Conservation (phyloP, 768 basidiomycete species). For the Rubroboletus satanas region DNA sequence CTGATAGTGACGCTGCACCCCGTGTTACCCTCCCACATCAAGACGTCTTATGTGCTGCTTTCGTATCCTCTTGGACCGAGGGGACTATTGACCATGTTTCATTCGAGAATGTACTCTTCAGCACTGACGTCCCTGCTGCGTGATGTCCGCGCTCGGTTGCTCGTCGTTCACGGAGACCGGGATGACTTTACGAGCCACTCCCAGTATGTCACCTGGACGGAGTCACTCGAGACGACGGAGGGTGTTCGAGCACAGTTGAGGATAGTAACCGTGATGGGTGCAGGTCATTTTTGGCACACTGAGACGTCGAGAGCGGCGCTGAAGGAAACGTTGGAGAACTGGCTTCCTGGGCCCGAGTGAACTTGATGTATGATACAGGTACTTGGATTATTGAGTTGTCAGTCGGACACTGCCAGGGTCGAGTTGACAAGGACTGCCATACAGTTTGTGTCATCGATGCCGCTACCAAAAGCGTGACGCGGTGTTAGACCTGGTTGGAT, state of each 20-base stretch:
- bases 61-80: slow-evolving; percentile 76
- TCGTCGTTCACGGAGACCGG: slow-evolving; percentile 61
- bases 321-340: slow-evolving; percentile 18
- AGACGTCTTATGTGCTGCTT: slow-evolving; percentile 62
- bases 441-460: not conserved
- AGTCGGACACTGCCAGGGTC: slow-evolving; percentile 10
- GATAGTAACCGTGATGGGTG: slow-evolving; percentile 41
- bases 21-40: slow-evolving; percentile 43
- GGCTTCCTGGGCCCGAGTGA: slow-evolving; percentile 12
- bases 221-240: slow-evolving; percentile 32
- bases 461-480: slow-evolving; percentile 18
- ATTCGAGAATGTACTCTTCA: slow-evolving; percentile 48
- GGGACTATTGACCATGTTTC: slow-evolving; percentile 66
- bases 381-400: not conserved
- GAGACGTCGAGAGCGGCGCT: slow-evolving; percentile 20
- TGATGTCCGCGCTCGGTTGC: slow-evolving; percentile 45
- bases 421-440: not conserved
- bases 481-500: not conserved
- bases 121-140: slow-evolving; percentile 49
- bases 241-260: slow-evolving; percentile 27
- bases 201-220: slow-evolving; percentile 55
- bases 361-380: not conserved
- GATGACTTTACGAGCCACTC: slow-evolving; percentile 66
- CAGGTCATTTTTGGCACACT: slow-evolving; percentile 67
- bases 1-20: slow-evolving; percentile 68